phyloP scores from a whole-genome alignment of 1,284 basidiomycete species.

The Cerioporus squamosus region DNA sequence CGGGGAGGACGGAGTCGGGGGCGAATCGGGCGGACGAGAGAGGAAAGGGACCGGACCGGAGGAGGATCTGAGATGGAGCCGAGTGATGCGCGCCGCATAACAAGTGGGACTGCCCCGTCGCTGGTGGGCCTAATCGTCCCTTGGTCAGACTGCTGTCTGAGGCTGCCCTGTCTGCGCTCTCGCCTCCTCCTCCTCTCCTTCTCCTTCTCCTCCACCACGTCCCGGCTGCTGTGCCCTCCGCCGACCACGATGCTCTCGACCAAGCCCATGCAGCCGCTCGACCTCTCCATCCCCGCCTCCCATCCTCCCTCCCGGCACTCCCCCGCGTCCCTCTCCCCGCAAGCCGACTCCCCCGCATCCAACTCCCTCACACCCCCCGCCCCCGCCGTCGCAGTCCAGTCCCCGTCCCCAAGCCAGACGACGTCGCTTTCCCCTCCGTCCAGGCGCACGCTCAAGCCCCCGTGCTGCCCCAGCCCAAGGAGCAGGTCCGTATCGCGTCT shows the following conservation, averaged over 20 bases:
- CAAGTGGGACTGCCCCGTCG: conserved; percentile 22
- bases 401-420: conserved; percentile 13
- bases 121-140: not conserved
- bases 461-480: conserved; percentile 20
- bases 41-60: conserved; percentile 22
- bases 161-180: too few relatives aligned
- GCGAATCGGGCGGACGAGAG: conserved; percentile 12
- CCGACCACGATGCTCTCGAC: conserved; percentile 46
- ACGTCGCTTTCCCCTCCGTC: conserved; percentile 15
- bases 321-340: conserved; percentile 13
- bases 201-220: conserved; percentile 10
- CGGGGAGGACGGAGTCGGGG: not conserved
- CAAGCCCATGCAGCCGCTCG: conserved; percentile 42
- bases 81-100: conserved; percentile 27
- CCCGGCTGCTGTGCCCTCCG: conserved; percentile 12
- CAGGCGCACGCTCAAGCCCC: conserved; percentile 4
- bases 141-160: conserved; percentile 8
- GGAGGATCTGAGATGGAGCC: conserved; percentile 21
- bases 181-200: conserved; percentile 12
- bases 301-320: conserved; percentile 17
- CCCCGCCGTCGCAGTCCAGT: conserved; percentile 24
- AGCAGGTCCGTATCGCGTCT: conserved; percentile 32
- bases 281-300: conserved; percentile 30
- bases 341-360: conserved; percentile 13
- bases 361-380: conserved; percentile 21